Conservation (phyloP, 225 moss, liverwort and hornwort genomes). For the Physcomitrium patens region DNA sequence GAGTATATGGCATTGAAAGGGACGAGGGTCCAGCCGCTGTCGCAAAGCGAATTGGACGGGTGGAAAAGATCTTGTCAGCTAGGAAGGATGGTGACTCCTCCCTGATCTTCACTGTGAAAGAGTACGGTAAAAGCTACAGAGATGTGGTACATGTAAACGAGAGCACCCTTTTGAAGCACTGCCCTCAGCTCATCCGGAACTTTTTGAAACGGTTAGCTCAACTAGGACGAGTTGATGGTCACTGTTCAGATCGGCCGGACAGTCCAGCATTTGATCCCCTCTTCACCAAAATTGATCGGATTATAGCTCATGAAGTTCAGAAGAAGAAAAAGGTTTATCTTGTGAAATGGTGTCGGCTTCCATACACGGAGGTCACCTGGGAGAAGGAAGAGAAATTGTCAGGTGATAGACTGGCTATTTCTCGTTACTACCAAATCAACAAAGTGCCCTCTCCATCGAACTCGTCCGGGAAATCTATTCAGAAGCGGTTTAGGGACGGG, state of each 20-base stretch:
- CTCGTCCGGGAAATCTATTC: constrained; percentile 33
- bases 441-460: constrained; percentile 26
- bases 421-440: constrained; percentile 52
- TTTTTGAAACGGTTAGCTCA: constrained; percentile 67
- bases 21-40: constrained; percentile 23
- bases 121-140: constrained; percentile 61
- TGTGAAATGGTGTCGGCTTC: constrained; percentile 80
- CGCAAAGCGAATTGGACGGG: constrained; percentile 54
- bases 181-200: constrained; percentile 66
- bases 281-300: constrained; percentile 66
- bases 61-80: constrained; percentile 72
- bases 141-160: constrained; percentile 58
- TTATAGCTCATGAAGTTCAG: constrained; percentile 46
- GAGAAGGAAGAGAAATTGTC: constrained; percentile 60
- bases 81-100: constrained; percentile 41
- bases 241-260: constrained; percentile 55
- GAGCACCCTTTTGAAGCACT: constrained; percentile 49
- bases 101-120: constrained; percentile 67
- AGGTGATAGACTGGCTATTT: constrained; percentile 49
- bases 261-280: constrained; percentile 80
- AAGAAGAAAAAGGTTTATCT: constrained; percentile 43
- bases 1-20: constrained; percentile 36
- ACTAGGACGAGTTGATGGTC: constrained; percentile 70
- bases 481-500: constrained; percentile 72
- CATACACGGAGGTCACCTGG: constrained; percentile 83